Percentiles rank a stretch among this genome's conserved stretches.
These are phyloP conservation scores for Antrodiella citrinella DNA, from an alignment of 768 basidiomycete genomes.

Conservation along the genomic window DNA sequence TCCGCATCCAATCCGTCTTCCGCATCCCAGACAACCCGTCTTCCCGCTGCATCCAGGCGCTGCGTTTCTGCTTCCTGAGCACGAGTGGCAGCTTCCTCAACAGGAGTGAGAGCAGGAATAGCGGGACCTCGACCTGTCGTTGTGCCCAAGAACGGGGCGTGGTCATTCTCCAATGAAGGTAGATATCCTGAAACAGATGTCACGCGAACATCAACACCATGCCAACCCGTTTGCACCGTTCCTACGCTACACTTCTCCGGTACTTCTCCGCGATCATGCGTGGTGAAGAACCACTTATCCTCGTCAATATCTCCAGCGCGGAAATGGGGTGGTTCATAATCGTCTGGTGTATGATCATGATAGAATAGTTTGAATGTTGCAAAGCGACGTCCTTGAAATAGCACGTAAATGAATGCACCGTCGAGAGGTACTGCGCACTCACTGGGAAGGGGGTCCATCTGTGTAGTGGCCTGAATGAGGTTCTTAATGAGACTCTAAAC, in stretches of 20 bases:
- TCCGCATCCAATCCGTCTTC: constrained; percentile 44
- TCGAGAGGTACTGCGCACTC: constrained; percentile 16
- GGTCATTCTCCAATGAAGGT: constrained; percentile 56
- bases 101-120: constrained; percentile 40
- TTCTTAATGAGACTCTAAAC: constrained; percentile 66
- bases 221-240: constrained; percentile 61
- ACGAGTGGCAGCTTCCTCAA: constrained; percentile 47
- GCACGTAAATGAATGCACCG: not conserved
- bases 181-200: constrained; percentile 69
- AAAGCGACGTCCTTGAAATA: constrained; percentile 56
- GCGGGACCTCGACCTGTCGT: constrained; percentile 14
- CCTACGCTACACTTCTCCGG: constrained; percentile 72
- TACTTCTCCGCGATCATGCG: constrained; percentile 60
- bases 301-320: constrained; percentile 60
- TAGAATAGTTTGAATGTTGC: constrained; percentile 89
- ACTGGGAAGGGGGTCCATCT: constrained; percentile 78
- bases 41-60: constrained; percentile 47
- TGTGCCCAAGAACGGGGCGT: constrained; percentile 47
- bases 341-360: constrained; percentile 65
- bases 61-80: constrained; percentile 53
- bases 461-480: constrained; percentile 67
- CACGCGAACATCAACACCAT: constrained; percentile 66
- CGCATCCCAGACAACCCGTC: constrained; percentile 62
- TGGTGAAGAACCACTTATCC: constrained; percentile 77
- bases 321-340: constrained; percentile 83